phyloP scores from a whole-genome alignment of 2,329 filamentous ascomycete species.

The Dothideomycetes sp. region DNA sequence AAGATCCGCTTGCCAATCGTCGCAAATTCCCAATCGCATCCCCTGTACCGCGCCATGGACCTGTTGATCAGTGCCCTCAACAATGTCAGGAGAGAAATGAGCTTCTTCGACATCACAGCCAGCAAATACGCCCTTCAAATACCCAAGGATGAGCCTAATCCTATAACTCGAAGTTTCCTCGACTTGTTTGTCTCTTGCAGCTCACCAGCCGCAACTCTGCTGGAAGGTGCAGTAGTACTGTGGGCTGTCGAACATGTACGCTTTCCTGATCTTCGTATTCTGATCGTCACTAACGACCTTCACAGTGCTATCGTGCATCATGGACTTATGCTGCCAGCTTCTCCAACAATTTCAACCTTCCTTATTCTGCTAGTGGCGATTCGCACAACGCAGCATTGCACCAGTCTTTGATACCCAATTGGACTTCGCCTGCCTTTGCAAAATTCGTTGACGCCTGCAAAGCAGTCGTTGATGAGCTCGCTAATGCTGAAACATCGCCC shows the following conservation, averaged over 20 bases:
- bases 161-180: slow-evolving; percentile 46
- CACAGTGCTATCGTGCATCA: slow-evolving; percentile 37
- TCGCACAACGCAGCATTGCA: slow-evolving; percentile 39
- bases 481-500: slow-evolving; percentile 37
- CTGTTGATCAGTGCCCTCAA: slow-evolving; percentile 56
- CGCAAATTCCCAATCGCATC: slow-evolving; percentile 32
- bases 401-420: slow-evolving; percentile 43
- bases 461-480: slow-evolving; percentile 41
- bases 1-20: slow-evolving; percentile 49
- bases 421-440: slow-evolving; percentile 41
- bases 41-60: slow-evolving; percentile 50
- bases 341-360: slow-evolving; percentile 24
- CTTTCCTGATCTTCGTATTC: slow-evolving; percentile 2
- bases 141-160: slow-evolving; percentile 33
- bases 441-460: slow-evolving; percentile 43
- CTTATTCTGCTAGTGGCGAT: slow-evolving; percentile 26
- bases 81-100: slow-evolving; percentile 58
- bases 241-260: slow-evolving; percentile 63
- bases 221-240: slow-evolving; percentile 64
- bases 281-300: slow-evolving; percentile 11
- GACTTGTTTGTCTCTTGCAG: slow-evolving; percentile 52
- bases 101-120: slow-evolving; percentile 58
- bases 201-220: slow-evolving; percentile 41
- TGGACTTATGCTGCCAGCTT: slow-evolving; percentile 42
- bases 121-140: slow-evolving; percentile 50